Evolutionary conservation across 768 basidiomycete genomes (phyloP).

Genomic region (Termitomyces sp.): DNA sequence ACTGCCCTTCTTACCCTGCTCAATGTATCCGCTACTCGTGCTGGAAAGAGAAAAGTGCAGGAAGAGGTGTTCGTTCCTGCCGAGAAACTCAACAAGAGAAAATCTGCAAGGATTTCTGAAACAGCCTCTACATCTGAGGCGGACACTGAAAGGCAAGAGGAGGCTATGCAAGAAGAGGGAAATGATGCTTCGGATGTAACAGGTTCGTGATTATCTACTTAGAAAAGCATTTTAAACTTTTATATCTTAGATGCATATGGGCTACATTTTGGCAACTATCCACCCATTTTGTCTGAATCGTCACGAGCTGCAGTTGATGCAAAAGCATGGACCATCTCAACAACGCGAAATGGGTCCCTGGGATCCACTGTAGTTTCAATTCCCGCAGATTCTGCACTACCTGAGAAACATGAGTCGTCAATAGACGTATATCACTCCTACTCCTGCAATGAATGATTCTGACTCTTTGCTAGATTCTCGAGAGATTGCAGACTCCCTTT

Average conservation of each 20-base stretch:
- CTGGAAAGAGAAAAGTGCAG: constrained; percentile 47
- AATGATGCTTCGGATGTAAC: constrained; percentile 20
- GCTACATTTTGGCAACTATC: constrained; percentile 63
- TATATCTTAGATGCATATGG: constrained; percentile 50
- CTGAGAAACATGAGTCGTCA: constrained; percentile 20
- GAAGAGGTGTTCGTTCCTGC: constrained; percentile 35
- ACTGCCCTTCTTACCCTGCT: constrained; percentile 83
- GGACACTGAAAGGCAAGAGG: constrained; percentile 7
- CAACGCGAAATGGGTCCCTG: constrained; percentile 49
- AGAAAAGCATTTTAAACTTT: background rate
- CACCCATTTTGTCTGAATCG: constrained; percentile 42
- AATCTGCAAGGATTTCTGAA: constrained; percentile 30
- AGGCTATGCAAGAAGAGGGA: constrained; percentile 15
- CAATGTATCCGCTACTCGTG: constrained; percentile 81
- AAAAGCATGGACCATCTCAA: constrained; percentile 48
- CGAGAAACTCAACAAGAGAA: constrained; percentile 69
- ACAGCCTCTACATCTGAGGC: constrained; percentile 5
- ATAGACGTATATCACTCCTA: constrained; percentile 22
- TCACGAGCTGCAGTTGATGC: constrained; percentile 49
- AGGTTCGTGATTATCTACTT: constrained; percentile 16
- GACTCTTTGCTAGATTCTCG: constrained; percentile 38
- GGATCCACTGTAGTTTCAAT: constrained; percentile 47
- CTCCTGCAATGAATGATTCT: background rate
- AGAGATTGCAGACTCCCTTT: constrained; percentile 53
- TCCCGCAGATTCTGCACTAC: constrained; percentile 32